phyloP scores from a whole-genome alignment of 2,329 filamentous ascomycete genomes.

The Aureobasidium subglaciale region DNA sequence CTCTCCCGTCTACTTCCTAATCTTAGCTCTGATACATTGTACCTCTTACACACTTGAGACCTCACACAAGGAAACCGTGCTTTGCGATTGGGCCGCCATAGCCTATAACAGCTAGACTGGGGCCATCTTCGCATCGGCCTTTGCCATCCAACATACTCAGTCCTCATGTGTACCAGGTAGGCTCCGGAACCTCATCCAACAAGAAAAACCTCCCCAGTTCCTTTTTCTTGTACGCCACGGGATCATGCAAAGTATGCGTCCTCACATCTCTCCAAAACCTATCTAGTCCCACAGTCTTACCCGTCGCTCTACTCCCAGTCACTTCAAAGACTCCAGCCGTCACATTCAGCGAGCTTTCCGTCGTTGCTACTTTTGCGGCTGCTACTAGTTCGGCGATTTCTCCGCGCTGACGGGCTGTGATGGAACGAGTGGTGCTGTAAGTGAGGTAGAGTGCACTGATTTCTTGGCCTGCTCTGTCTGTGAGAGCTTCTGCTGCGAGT shows the following conservation, averaged over 20 bases:
- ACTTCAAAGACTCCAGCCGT: slow-evolving; percentile 59
- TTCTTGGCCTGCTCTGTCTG: slow-evolving; percentile 48
- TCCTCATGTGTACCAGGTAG: slow-evolving; percentile 62
- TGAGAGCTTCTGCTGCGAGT: slow-evolving; percentile 51
- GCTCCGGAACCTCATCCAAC: slow-evolving; percentile 49
- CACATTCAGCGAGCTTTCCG: slow-evolving; percentile 52
- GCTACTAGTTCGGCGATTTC: slow-evolving; percentile 58
- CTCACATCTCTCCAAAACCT: slow-evolving; percentile 61
- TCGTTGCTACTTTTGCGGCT: slow-evolving; percentile 56
- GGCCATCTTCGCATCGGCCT: no score
- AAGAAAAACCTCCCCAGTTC: slow-evolving; percentile 54
- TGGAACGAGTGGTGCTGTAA: slow-evolving; percentile 17
- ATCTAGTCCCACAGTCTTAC: slow-evolving; percentile 53
- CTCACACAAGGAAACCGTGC: no score
- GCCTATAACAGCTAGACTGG: no score
- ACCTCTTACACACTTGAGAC: no score
- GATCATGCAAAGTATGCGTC: slow-evolving; percentile 60
- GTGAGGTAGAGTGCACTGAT: slow-evolving; percentile 41
- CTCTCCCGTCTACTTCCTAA: no score
- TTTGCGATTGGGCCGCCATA: no score
- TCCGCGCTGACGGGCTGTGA: slow-evolving; percentile 49
- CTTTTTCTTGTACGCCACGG: slow-evolving; percentile 59
- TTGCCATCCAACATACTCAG: no score
- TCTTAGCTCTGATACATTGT: no score
- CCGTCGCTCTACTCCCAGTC: slow-evolving; percentile 53